Evolutionary conservation across 2,329 filamentous ascomycete genomes (phyloP).

Genomic region (Sclerotinia nivalis): DNA sequence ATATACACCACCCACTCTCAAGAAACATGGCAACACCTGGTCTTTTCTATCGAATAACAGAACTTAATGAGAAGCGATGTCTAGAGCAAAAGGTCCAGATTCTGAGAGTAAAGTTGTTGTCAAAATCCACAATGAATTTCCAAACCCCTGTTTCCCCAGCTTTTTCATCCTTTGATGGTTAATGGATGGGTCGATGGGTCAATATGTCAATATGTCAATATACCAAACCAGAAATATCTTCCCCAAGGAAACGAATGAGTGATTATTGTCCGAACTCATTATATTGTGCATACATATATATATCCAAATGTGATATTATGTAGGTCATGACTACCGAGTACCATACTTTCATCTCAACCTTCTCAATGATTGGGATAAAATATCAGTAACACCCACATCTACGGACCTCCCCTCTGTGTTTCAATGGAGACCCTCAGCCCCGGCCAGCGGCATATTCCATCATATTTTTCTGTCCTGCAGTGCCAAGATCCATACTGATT

Average conservation of each 20-base stretch:
- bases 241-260: background rate
- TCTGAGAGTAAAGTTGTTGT: background rate
- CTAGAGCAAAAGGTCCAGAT: constrained; percentile 4
- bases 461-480: constrained; percentile 6
- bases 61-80: background rate
- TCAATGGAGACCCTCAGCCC: constrained; percentile 11
- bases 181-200: background rate
- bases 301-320: constrained; percentile 3
- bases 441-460: constrained; percentile 23
- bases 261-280: background rate
- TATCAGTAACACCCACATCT: background rate
- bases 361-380: background rate
- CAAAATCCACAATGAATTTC: background rate
- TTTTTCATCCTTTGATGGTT: constrained; percentile 5
- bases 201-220: constrained; percentile 8
- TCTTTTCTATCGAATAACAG: background rate
- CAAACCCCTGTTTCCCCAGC: constrained; percentile 21
- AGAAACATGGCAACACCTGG: background rate
- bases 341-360: background rate
- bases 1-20: constrained; percentile 20
- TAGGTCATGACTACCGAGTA: background rate
- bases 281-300: background rate
- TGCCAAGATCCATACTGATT: background rate
- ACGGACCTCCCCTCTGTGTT: constrained; percentile 10
- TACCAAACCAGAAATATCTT: background rate